These are phyloP conservation scores for Aspergillus flavus DNA, from an alignment of 2,329 filamentous ascomycete genomes.

Conservation along the genomic window DNA sequence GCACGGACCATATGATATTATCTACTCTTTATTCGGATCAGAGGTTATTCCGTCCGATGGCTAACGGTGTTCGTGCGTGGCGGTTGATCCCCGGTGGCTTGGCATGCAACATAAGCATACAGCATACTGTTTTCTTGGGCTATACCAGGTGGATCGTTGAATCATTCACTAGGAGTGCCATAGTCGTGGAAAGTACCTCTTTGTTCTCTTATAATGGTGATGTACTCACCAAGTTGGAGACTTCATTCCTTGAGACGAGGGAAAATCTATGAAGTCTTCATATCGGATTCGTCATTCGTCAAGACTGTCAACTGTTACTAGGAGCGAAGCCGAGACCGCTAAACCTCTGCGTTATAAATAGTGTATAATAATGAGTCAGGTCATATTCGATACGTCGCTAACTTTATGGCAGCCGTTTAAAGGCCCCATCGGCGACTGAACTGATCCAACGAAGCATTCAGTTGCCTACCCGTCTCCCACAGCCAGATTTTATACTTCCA, in stretches of 20 bases:
- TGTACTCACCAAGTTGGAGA: background rate
- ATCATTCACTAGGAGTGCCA: background rate
- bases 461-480: background rate
- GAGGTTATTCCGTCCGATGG: slow-evolving; percentile 9
- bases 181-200: background rate
- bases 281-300: background rate
- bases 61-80: background rate
- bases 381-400: background rate
- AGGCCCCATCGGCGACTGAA: background rate
- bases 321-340: background rate
- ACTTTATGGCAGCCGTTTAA: background rate
- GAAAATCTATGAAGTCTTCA: background rate
- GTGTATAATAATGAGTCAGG: background rate
- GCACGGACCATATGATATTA: slow-evolving; percentile 20
- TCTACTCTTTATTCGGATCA: background rate
- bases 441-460: background rate
- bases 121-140: background rate
- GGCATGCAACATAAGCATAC: background rate
- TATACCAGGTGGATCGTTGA: background rate
- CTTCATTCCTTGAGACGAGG: background rate
- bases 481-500: background rate
- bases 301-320: background rate
- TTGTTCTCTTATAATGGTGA: background rate
- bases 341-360: background rate
- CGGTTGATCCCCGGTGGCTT: background rate